Percentiles rank a stretch among this genome's conserved stretches.
Evolutionary conservation across 805 yeast species (phyloP).

Genomic region (Candida oleophila): DNA sequence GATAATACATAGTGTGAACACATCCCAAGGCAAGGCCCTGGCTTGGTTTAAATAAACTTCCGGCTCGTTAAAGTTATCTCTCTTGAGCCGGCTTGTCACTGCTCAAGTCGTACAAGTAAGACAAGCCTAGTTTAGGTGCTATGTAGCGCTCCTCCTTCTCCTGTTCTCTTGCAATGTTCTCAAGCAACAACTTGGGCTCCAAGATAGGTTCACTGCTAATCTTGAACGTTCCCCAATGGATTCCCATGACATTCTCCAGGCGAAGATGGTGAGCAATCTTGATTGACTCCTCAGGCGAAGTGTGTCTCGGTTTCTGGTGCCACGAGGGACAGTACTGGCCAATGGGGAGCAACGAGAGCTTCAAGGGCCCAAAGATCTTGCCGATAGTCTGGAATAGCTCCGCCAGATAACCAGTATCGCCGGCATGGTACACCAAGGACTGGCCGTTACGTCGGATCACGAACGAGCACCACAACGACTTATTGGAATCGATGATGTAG

Average conservation of each 20-base stretch:
- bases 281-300: constrained; percentile 75
- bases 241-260: constrained; percentile 70
- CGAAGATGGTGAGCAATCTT: constrained; percentile 62
- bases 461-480: constrained; percentile 87
- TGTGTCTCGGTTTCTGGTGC: constrained; percentile 91
- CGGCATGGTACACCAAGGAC: constrained; percentile 85
- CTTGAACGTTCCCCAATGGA: constrained; percentile 96
- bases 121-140: constrained; percentile 77
- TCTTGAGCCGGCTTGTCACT: constrained; percentile 9
- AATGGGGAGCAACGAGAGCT: constrained; percentile 77
- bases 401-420: constrained; percentile 88
- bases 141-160: constrained; percentile 40
- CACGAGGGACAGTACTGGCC: constrained; percentile 95
- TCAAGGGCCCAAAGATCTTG: constrained; percentile 53
- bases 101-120: constrained; percentile 50
- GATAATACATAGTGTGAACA: too few species aligned
- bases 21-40: background rate
- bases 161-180: constrained; percentile 44
- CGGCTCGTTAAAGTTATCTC: background rate
- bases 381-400: constrained; percentile 72
- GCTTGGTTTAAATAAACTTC: background rate
- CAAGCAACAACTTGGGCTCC: constrained; percentile 72
- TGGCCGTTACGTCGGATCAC: constrained; percentile 62
- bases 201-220: constrained; percentile 83
- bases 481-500: constrained; percentile 73